Percentiles rank a stretch among this genome's conserved stretches.
phyloP scores from a whole-genome alignment of 495 filamentous ascomycete genomes.

The Penicillium simplicissimum region DNA sequence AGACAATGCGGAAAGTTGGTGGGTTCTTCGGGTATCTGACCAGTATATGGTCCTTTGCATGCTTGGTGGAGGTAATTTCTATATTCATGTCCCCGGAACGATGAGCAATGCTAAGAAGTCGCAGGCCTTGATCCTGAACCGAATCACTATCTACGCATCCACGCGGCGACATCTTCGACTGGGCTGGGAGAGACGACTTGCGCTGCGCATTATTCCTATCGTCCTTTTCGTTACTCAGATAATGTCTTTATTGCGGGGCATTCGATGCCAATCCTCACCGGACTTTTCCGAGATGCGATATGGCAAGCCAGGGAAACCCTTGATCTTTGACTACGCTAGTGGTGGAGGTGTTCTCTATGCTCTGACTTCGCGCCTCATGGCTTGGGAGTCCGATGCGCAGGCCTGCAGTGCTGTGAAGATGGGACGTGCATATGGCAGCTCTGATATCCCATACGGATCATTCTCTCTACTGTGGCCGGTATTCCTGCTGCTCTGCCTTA shows the following conservation, averaged over 20 bases:
- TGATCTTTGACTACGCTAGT: conserved; percentile 72
- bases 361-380: conserved; percentile 64
- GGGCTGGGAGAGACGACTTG: conserved; percentile 67
- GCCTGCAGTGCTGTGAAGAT: conserved; percentile 75
- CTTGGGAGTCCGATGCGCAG: conserved; percentile 65
- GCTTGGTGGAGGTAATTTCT: conserved; percentile 67
- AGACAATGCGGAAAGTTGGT: conserved; percentile 61
- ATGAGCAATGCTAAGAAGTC: conserved; percentile 14
- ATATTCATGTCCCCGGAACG: background rate
- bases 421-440: conserved; percentile 52
- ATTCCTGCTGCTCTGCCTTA: conserved; percentile 77
- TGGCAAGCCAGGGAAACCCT: conserved; percentile 63
- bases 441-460: conserved; percentile 62
- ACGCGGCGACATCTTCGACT: conserved; percentile 74
- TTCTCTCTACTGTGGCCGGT: conserved; percentile 84
- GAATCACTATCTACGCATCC: conserved; percentile 90
- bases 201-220: conserved; percentile 75
- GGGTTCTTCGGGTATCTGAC: conserved; percentile 90
- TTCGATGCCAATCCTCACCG: conserved; percentile 89
- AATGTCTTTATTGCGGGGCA: conserved; percentile 69
- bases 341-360: conserved; percentile 68
- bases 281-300: conserved; percentile 72
- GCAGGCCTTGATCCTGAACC: conserved; percentile 83
- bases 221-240: conserved; percentile 70
- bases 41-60: conserved; percentile 89